These are phyloP conservation scores for Arabis hirsuta DNA, from an alignment of 345 rosid genomes.

Conservation along the genomic window DNA sequence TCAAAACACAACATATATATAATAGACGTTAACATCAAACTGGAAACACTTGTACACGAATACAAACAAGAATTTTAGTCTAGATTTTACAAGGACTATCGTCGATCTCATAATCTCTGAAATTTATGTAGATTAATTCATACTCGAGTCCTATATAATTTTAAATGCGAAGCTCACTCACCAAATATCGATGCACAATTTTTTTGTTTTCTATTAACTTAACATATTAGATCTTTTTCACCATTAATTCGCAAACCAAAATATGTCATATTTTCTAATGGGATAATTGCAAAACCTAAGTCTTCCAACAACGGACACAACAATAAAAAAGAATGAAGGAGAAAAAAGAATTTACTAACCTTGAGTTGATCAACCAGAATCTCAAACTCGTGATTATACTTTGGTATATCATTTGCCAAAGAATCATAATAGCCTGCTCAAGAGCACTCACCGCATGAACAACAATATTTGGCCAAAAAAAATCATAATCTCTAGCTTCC, in stretches of 20 bases:
- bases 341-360: constrained; percentile 47
- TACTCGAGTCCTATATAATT: background rate
- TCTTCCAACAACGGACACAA: background rate
- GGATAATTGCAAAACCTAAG: background rate
- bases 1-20: background rate
- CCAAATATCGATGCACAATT: background rate
- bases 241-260: background rate
- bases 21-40: background rate
- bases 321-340: background rate
- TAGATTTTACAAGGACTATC: background rate
- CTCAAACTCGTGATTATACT: constrained; percentile 71
- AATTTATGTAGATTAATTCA: background rate
- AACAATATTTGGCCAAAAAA: constrained; percentile 73
- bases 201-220: background rate
- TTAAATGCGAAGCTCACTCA: background rate
- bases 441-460: constrained; percentile 60
- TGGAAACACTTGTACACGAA: background rate
- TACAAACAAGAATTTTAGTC: no score
- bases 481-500: constrained; percentile 26
- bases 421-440: constrained; percentile 70
- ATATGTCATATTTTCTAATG: background rate
- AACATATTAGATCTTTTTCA: background rate
- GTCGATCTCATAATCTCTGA: background rate
- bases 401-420: constrained; percentile 62
- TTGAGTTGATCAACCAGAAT: constrained; percentile 64